Evolutionary conservation across 208 protist genomes (phyloP).

Genomic region (Kentomonas sorsogonicus): DNA sequence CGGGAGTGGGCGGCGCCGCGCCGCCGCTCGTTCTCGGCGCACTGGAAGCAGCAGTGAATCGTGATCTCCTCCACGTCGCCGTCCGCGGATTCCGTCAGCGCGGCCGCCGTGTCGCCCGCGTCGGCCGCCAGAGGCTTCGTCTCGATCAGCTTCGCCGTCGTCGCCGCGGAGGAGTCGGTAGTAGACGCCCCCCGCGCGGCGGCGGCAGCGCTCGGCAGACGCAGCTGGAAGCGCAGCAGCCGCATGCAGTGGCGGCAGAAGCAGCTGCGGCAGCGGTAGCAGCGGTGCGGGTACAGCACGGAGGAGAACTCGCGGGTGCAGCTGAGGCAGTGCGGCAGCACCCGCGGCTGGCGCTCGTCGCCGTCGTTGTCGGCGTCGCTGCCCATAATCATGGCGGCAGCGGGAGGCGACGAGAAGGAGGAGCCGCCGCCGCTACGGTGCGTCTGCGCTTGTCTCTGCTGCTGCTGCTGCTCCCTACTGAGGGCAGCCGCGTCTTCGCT

Average conservation of each 20-base stretch:
- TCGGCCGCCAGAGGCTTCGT: too few species aligned
- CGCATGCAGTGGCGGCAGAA: conserved; percentile 60
- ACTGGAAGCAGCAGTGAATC: too few species aligned
- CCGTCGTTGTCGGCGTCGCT: conserved; percentile 8
- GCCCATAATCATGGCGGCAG: not conserved
- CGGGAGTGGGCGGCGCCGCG: not conserved
- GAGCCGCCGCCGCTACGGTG: too few species aligned
- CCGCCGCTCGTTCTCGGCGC: too few species aligned
- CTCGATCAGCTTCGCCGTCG: too few species aligned
- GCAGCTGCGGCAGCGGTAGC: conserved; percentile 56
- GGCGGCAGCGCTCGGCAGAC: not conserved
- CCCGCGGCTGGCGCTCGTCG: conserved; percentile 36
- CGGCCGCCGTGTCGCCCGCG: too few species aligned
- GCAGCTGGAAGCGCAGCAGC: conserved; percentile 16
- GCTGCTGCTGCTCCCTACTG: conserved; percentile 5
- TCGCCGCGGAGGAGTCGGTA: not conserved
- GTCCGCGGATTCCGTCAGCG: too few species aligned
- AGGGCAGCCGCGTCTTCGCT: conserved; percentile 13
- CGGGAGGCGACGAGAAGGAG: too few species aligned
- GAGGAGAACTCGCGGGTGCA: conserved; percentile 64
- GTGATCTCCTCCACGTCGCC: too few species aligned
- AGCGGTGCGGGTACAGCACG: conserved; percentile 48
- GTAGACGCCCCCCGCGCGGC: not conserved
- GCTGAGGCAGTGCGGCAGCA: conserved; percentile 33
- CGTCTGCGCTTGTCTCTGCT: not conserved